phyloP scores from a whole-genome alignment of 2,329 filamentous ascomycete species.

The Volutella citrinella region DNA sequence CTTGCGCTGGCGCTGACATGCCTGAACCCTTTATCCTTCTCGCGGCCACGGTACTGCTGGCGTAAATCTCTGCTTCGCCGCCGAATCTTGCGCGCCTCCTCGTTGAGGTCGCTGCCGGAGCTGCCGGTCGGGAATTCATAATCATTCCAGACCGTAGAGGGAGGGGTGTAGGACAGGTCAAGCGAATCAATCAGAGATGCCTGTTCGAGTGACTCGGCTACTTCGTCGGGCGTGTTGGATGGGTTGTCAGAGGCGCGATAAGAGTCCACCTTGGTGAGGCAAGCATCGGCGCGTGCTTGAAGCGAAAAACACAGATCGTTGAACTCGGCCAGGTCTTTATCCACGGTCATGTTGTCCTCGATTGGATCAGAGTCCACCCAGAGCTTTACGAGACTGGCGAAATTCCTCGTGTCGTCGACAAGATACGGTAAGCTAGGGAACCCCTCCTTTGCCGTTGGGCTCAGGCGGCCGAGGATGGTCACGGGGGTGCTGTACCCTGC shows the following conservation, averaged over 20 bases:
- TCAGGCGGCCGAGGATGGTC: conserved; percentile 80
- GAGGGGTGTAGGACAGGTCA: conserved; percentile 27
- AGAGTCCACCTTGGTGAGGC: conserved; percentile 47
- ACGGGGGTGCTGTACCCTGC: conserved; percentile 90
- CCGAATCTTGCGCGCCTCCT: conserved; percentile 16
- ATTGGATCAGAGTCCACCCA: conserved; percentile 62
- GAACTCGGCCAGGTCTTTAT: conserved; percentile 54
- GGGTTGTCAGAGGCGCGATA: conserved; percentile 37
- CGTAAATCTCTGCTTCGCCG: conserved; percentile 32
- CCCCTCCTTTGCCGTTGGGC: conserved; percentile 79
- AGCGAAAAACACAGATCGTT: conserved; percentile 48
- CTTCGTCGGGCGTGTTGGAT: conserved; percentile 31
- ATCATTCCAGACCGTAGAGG: conserved; percentile 27
- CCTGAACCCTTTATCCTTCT: conserved; percentile 23
- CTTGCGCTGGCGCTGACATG: conserved; percentile 28
- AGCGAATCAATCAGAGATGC: conserved; percentile 34
- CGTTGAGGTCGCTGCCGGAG: conserved; percentile 46
- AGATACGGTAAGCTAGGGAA: conserved; percentile 92
- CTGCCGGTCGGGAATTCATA: conserved; percentile 43
- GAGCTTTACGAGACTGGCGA: conserved; percentile 77
- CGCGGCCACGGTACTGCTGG: conserved; percentile 26
- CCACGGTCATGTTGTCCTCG: conserved; percentile 33
- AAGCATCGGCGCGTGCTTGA: conserved; percentile 50
- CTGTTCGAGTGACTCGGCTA: conserved; percentile 49
- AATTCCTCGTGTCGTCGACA: conserved; percentile 83